phyloP scores from a whole-genome alignment of 805 yeast genomes.

The Pichia insulana region DNA sequence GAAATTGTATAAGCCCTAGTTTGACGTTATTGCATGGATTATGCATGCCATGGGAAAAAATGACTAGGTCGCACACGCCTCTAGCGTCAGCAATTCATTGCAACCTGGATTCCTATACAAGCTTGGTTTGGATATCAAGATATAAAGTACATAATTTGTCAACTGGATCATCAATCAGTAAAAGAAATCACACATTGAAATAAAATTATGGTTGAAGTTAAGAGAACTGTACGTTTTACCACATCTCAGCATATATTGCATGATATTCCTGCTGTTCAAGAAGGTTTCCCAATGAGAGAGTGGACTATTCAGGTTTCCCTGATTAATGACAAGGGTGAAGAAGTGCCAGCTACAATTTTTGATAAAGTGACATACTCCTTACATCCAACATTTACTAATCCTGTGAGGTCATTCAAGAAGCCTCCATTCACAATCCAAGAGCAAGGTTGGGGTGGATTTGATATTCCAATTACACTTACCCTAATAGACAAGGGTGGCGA shows the following conservation, averaged over 20 bases:
- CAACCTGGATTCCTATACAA: too few relatives aligned
- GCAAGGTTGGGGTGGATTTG: slow-evolving; percentile 98
- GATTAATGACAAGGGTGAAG: slow-evolving; percentile 73
- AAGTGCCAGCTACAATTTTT: slow-evolving; percentile 76
- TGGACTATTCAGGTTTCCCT: slow-evolving; percentile 78
- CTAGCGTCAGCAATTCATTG: too few relatives aligned
- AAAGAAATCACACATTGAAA: neutral
- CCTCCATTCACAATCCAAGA: slow-evolving; percentile 84
- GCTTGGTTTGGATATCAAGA: too few relatives aligned
- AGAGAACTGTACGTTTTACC: slow-evolving; percentile 80
- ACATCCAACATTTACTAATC: slow-evolving; percentile 92
- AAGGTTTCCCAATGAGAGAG: slow-evolving; percentile 87
- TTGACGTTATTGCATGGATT: too few relatives aligned
- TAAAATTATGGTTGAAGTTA: slow-evolving; percentile 39
- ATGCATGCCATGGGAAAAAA: too few relatives aligned
- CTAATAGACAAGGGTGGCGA: slow-evolving; percentile 84
- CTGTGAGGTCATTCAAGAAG: slow-evolving; percentile 69
- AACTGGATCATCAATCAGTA: too few relatives aligned
- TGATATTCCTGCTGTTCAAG: slow-evolving; percentile 78
- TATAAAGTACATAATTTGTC: too few relatives aligned
- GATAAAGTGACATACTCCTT: slow-evolving; percentile 89
- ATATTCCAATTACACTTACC: slow-evolving; percentile 70
- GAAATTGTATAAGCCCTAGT: too few relatives aligned
- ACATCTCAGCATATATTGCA: slow-evolving; percentile 77
- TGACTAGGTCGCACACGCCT: too few relatives aligned